Evolutionary conservation across 225 moss, liverwort and hornwort species (phyloP).

Genomic region (Marchantia polymorpha): DNA sequence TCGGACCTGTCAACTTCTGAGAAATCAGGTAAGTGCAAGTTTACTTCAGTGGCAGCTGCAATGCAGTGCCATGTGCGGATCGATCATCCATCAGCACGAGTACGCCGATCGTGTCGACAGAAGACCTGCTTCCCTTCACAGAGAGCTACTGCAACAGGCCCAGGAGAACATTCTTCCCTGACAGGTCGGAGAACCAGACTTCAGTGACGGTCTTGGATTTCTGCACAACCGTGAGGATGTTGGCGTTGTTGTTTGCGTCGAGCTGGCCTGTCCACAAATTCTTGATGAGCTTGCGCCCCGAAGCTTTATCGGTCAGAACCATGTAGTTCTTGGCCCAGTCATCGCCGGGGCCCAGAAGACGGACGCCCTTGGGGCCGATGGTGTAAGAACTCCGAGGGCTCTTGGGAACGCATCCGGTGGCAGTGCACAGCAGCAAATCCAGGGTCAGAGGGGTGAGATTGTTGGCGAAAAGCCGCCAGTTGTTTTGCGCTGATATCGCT

Average conservation of each 20-base stretch:
- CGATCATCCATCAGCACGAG: too few species aligned
- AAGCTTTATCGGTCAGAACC: neutral
- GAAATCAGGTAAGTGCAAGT: too few species aligned
- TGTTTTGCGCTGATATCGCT: neutral
- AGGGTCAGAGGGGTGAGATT: constrained; percentile 4
- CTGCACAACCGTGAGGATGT: constrained; percentile 13
- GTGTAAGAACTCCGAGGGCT: constrained; percentile 5
- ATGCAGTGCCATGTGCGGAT: too few species aligned
- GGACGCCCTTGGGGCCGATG: neutral
- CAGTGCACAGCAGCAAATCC: neutral
- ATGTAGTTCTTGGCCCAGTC: neutral
- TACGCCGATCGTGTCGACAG: too few species aligned
- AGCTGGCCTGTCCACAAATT: constrained; percentile 8
- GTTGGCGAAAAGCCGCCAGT: neutral
- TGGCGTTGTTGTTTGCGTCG: constrained; percentile 5
- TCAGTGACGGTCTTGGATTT: neutral
- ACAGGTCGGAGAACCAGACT: constrained; percentile 13
- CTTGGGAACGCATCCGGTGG: constrained; percentile 9
- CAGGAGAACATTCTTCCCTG: constrained; percentile 16
- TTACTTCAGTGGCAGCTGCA: too few species aligned
- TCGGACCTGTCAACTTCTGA: too few species aligned
- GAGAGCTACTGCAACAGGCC: neutral
- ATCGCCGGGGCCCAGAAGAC: neutral
- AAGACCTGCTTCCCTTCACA: too few species aligned
- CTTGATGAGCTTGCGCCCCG: constrained; percentile 4